phyloP scores from a whole-genome alignment of 768 basidiomycete genomes.

The Piloderma croceum region DNA sequence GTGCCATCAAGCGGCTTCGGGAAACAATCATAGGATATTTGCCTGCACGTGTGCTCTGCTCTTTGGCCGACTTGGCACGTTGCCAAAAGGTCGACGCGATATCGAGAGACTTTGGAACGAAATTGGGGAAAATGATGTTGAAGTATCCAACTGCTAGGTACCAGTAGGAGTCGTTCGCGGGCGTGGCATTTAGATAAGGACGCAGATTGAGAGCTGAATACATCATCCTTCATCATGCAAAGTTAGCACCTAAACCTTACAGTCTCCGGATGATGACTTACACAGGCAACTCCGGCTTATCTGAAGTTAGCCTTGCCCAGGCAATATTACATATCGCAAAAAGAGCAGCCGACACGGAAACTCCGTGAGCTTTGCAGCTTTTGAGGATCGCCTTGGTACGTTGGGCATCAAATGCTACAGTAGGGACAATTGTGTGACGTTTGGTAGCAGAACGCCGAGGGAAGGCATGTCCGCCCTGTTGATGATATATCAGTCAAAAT shows the following conservation, averaged over 20 bases:
- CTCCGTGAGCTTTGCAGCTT: slow-evolving; percentile 63
- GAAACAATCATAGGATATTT: slow-evolving; percentile 58
- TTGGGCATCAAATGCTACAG: slow-evolving; percentile 48
- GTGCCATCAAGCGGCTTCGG: slow-evolving; percentile 60
- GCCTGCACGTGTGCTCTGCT: slow-evolving; percentile 59
- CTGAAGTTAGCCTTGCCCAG: slow-evolving; percentile 51
- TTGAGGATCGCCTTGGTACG: slow-evolving; percentile 60
- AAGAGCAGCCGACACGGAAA: slow-evolving; percentile 69
- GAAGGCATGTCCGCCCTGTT: slow-evolving; percentile 73
- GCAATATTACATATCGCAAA: slow-evolving; percentile 75
- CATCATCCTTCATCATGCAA: slow-evolving; percentile 51
- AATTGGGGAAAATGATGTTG: slow-evolving; percentile 74
- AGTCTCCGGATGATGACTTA: not conserved
- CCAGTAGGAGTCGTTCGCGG: slow-evolving; percentile 63
- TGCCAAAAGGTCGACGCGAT: slow-evolving; percentile 60
- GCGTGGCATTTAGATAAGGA: slow-evolving; percentile 43
- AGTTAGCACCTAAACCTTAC: slow-evolving; percentile 1
- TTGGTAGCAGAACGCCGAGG: slow-evolving; percentile 39
- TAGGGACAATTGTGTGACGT: slow-evolving; percentile 66
- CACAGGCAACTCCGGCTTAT: slow-evolving; percentile 42
- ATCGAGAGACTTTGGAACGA: slow-evolving; percentile 46
- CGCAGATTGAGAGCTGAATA: slow-evolving; percentile 83
- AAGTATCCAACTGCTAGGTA: slow-evolving; percentile 78
- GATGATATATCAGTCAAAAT: slow-evolving; percentile 1
- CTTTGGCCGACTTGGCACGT: slow-evolving; percentile 61